A percentile compares a stretch with the other conserved stretches of the same genome.
phyloP scores from a whole-genome alignment of 2,329 filamentous ascomycete genomes.

The Dactylellina drechsleri region DNA sequence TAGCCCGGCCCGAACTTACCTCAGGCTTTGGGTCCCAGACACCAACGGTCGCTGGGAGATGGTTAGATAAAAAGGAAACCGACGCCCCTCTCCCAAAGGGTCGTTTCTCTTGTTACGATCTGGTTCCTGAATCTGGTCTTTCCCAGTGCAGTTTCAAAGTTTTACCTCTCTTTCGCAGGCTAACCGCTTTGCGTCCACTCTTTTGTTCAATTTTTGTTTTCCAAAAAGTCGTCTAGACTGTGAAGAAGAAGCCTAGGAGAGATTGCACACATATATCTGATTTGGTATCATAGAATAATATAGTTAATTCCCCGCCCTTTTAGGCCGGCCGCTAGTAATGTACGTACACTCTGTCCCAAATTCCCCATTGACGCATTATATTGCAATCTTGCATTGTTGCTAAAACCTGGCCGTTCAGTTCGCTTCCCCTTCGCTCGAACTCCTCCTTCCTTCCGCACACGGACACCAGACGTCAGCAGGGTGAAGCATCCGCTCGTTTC shows the following conservation, averaged over 20 bases:
- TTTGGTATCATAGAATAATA: constrained; percentile 19
- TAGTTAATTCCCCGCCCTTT: constrained; percentile 39
- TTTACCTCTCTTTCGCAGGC: constrained; percentile 23
- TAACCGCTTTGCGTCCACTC: constrained; percentile 24
- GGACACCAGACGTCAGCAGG: constrained; percentile 13
- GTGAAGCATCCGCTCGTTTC: constrained; percentile 13
- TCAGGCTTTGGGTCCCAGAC: constrained; percentile 39
- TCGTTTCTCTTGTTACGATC: constrained; percentile 48
- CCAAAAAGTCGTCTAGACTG: too few species aligned
- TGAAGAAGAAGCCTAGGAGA: too few species aligned
- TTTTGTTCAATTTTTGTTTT: constrained; percentile 42
- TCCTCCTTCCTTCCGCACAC: constrained; percentile 32
- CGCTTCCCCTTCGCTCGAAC: constrained; percentile 14
- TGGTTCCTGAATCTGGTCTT: constrained; percentile 44
- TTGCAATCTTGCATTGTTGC: constrained; percentile 31
- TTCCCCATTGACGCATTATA: constrained; percentile 25
- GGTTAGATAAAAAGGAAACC: constrained; percentile 54
- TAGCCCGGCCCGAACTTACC: constrained; percentile 51
- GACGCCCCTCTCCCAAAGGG: constrained; percentile 48
- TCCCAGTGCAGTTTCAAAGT: constrained; percentile 52
- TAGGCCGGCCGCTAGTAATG: constrained; percentile 32
- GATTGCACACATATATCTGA: constrained; percentile 26
- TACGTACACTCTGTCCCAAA: constrained; percentile 22
- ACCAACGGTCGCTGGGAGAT: constrained; percentile 18
- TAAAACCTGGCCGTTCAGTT: constrained; percentile 46